These are phyloP conservation scores for Limonomyces culmigenus DNA, from an alignment of 1,284 basidiomycete genomes.

Conservation along the genomic window DNA sequence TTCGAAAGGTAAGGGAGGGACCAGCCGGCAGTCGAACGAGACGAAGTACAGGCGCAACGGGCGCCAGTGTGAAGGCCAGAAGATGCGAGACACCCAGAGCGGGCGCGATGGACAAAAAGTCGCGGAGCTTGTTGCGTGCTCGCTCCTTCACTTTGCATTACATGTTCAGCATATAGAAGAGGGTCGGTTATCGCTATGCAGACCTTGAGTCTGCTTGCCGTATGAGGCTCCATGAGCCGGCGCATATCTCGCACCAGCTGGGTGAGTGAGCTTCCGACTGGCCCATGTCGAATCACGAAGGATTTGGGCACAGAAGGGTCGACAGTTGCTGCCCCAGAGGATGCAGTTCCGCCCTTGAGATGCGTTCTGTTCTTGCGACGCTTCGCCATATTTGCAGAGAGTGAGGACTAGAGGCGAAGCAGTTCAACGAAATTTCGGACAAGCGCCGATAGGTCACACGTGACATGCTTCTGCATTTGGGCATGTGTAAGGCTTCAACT, in stretches of 20 bases:
- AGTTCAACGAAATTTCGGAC: too few species aligned
- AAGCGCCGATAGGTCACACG: too few species aligned
- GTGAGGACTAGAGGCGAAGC: too few species aligned
- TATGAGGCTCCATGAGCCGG: conserved; percentile 97
- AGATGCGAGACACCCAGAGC: conserved; percentile 87
- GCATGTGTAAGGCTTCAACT: too few species aligned
- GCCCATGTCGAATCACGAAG: conserved; percentile 90
- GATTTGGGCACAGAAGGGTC: conserved; percentile 44
- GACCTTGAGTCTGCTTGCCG: conserved; percentile 78
- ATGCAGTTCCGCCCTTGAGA: conserved; percentile 39
- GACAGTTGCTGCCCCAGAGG: conserved; percentile 12
- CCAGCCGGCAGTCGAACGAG: conserved; percentile 84
- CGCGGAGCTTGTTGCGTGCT: conserved; percentile 82
- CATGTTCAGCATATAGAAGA: conserved; percentile 4
- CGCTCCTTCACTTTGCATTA: conserved; percentile 52
- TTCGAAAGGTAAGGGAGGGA: conserved; percentile 86
- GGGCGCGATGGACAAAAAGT: conserved; percentile 88
- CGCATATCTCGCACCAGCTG: conserved; percentile 87
- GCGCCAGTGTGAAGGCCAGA: conserved; percentile 80
- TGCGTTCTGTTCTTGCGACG: conserved; percentile 80
- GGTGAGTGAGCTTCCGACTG: conserved; percentile 74
- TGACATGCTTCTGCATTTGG: too few species aligned
- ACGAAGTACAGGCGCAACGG: conserved; percentile 73
- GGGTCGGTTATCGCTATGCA: conserved; percentile 12
- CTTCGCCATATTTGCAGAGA: conserved; percentile 55